Percentiles rank a stretch among this genome's conserved stretches.
Conservation (phyloP, 2,329 filamentous ascomycete genomes). For the Xylaria sp. region DNA sequence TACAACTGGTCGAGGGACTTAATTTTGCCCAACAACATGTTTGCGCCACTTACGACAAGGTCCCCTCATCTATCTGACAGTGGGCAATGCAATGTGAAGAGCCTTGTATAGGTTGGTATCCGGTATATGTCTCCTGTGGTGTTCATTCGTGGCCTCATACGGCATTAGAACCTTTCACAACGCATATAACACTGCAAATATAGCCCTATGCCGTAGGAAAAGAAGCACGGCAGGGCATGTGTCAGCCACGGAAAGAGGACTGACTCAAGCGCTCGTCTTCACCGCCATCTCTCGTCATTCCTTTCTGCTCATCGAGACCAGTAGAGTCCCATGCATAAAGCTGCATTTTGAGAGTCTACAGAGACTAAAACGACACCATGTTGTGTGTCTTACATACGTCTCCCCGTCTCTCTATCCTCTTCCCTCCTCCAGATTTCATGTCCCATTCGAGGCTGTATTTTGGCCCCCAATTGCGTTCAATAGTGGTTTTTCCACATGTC, state of each 20-base stretch:
- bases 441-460: background rate
- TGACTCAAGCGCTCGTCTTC: constrained; percentile 1
- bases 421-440: background rate
- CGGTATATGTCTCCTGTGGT: background rate
- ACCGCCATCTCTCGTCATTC: constrained; percentile 5
- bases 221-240: constrained; percentile 4
- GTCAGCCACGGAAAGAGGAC: constrained; percentile 14
- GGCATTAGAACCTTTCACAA: background rate
- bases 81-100: background rate
- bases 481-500: constrained; percentile 21
- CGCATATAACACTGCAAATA: background rate
- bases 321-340: constrained; percentile 10
- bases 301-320: background rate
- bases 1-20: background rate
- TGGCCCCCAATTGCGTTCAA: background rate
- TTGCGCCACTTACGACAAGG: background rate
- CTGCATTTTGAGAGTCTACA: background rate
- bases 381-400: background rate
- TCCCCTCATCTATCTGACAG: too few relatives aligned
- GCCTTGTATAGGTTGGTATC: background rate
- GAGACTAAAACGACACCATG: background rate
- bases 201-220: background rate
- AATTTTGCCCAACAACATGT: background rate
- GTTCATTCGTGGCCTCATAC: background rate
- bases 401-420: background rate